These are phyloP conservation scores for Lentinula sp. DNA, from an alignment of 768 basidiomycete species.

Conservation along the genomic window DNA sequence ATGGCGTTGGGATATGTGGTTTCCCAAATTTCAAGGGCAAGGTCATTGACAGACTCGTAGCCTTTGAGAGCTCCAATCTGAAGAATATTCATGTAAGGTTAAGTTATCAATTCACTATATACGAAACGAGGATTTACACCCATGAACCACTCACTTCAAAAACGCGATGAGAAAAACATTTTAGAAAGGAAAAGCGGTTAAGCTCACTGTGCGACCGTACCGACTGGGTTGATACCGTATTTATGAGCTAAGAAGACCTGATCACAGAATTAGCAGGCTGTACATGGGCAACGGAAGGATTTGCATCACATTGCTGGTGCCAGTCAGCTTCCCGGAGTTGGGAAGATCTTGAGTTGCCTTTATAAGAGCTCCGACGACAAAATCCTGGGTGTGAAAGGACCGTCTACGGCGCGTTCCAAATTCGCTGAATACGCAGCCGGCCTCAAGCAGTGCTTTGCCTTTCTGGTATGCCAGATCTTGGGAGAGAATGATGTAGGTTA, in stretches of 20 bases:
- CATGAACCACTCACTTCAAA: slow-evolving; percentile 83
- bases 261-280: neutral
- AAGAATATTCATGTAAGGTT: neutral
- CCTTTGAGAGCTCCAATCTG: slow-evolving; percentile 82
- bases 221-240: slow-evolving; percentile 59
- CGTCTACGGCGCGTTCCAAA: slow-evolving; percentile 84
- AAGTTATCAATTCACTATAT: neutral
- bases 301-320: slow-evolving; percentile 81
- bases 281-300: slow-evolving; percentile 3
- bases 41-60: slow-evolving; percentile 69
- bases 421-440: slow-evolving; percentile 72
- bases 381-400: slow-evolving; percentile 68
- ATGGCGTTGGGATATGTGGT: slow-evolving; percentile 52
- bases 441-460: slow-evolving; percentile 52
- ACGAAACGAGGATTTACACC: slow-evolving; percentile 41
- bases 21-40: slow-evolving; percentile 86
- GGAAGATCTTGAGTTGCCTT: slow-evolving; percentile 50
- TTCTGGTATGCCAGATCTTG: slow-evolving; percentile 73
- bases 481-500: neutral
- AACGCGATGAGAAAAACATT: neutral
- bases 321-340: slow-evolving; percentile 52
- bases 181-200: neutral
- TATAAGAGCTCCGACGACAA: slow-evolving; percentile 64
- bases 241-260: slow-evolving; percentile 84
- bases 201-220: slow-evolving; percentile 83